Conservation (phyloP, 2,329 filamentous ascomycete genomes). For the Acrocalymma vagum region DNA sequence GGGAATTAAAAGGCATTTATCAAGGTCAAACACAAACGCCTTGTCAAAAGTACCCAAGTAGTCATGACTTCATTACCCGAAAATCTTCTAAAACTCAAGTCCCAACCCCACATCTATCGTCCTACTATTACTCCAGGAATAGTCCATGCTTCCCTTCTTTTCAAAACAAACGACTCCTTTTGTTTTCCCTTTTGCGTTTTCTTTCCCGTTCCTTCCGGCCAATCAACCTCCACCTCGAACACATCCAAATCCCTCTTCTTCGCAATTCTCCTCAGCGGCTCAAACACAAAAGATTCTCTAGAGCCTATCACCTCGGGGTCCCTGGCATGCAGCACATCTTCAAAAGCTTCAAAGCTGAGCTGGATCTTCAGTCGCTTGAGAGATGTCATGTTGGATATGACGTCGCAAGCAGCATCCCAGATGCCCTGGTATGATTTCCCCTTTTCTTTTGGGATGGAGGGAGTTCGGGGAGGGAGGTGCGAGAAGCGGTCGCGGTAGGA, state of each 20-base stretch:
- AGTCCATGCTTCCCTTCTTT: too few species aligned
- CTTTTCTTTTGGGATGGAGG: too few species aligned
- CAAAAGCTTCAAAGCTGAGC: slow-evolving; percentile 1
- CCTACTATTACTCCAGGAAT: too few species aligned
- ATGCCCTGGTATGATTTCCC: too few species aligned
- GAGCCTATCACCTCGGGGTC: neutral
- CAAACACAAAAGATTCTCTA: slow-evolving; percentile 4
- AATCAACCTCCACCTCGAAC: slow-evolving; percentile 13
- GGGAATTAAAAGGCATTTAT: too few species aligned
- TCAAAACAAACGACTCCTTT: slow-evolving; percentile 2
- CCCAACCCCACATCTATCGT: too few species aligned
- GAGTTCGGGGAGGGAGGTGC: neutral
- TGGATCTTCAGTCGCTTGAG: slow-evolving; percentile 1
- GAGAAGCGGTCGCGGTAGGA: slow-evolving; percentile 1
- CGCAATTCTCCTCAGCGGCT: neutral
- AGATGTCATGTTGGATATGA: slow-evolving; percentile 1
- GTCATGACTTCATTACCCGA: too few species aligned
- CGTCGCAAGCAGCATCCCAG: slow-evolving; percentile 3
- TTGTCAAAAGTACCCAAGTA: too few species aligned
- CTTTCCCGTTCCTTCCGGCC: slow-evolving; percentile 3
- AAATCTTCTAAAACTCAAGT: too few species aligned
- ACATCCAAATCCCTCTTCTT: slow-evolving; percentile 2
- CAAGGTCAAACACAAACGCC: too few species aligned
- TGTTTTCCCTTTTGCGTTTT: slow-evolving; percentile 5
- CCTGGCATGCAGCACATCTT: neutral